Evolutionary conservation across 2,329 filamentous ascomycete species (phyloP), one percentile per base, ranked within the genome.

Genomic region (Beauveria varroae): DNA sequence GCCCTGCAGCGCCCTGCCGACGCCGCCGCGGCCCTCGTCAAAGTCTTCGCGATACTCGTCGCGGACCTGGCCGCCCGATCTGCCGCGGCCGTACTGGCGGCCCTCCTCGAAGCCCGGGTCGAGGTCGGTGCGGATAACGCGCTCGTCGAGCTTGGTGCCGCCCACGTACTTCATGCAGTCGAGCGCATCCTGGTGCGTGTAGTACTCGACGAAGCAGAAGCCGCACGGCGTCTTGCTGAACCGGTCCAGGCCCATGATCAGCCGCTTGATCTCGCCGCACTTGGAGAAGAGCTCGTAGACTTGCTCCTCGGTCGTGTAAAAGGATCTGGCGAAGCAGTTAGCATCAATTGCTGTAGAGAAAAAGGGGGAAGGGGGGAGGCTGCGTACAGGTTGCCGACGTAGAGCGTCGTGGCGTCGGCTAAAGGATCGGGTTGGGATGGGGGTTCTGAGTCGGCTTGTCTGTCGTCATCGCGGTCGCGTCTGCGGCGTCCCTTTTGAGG

Each of bases 201-300:
- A 98, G 79, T 99, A 99, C 77, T 99, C 95, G 70, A 99, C 95
- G 72, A 99, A 99, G 81, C 95, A 99, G 81, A 99, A 99, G 46
- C 95, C 95, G 76, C 95, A 99, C 1, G 95, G 95, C 0, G 95
- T 99, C 80, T 99, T 99, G 76, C 89, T 90, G 80, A 95, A 96
- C 62, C 95, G 89, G 74, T 99, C 95, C 57, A 99, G 86, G 55
- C 95, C 95, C 95, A 99, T 99, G 66, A 99, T 86, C 53, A 99
- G 85, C 30, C 95, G 90, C 78, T 99, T 99, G 77, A 99, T 96
- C 79, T 98, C 95, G 70, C 95, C 95, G 75, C 92, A 93, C 81
- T 96, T 96, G 63, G 89, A 87, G 75, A 97, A 97, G 53, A 97
- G 86, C 76, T 98, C 93, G 75, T 98, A 93, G 63, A 99, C 96